Conservation (phyloP, 2,329 filamentous ascomycete genomes). For the Dothideomycetidae sp. region DNA sequence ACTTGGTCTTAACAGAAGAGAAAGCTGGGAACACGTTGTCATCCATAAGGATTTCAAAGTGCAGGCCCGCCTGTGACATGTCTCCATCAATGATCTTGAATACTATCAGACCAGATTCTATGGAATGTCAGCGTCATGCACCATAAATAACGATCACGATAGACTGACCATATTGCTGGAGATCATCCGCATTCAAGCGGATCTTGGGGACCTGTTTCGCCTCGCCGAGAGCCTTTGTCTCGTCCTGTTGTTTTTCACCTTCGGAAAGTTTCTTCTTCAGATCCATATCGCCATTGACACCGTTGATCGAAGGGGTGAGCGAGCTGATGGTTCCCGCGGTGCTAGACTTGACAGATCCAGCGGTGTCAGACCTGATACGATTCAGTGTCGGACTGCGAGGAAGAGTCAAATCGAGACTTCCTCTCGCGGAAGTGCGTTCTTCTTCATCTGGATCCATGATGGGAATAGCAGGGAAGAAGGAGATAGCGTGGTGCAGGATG, state of each 20-base stretch:
- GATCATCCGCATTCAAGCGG: constrained; percentile 61
- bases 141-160: neutral
- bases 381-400: constrained; percentile 7
- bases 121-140: constrained; percentile 22
- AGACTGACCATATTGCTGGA: constrained; percentile 56
- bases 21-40: constrained; percentile 90
- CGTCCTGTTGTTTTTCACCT: constrained; percentile 32
- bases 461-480: constrained; percentile 84
- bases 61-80: constrained; percentile 58
- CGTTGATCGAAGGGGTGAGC: constrained; percentile 17
- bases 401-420: constrained; percentile 10
- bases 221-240: constrained; percentile 29
- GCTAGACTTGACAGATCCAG: too few species aligned
- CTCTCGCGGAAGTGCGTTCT: constrained; percentile 30
- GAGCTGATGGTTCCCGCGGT: constrained; percentile 30
- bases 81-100: constrained; percentile 90
- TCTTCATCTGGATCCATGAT: constrained; percentile 83
- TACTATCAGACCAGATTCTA: constrained; percentile 80
- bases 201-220: constrained; percentile 57
- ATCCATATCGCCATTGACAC: constrained; percentile 22
- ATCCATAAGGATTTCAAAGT: constrained; percentile 82
- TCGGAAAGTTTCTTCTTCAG: constrained; percentile 33
- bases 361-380: constrained; percentile 15
- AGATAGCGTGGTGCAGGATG: constrained; percentile 61
- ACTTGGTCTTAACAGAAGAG: constrained; percentile 59